Evolutionary conservation across 2,329 filamentous ascomycete genomes (phyloP), one percentile per base, ranked within the genome.

Genomic region (Pestalotiopsis sp.): DNA sequence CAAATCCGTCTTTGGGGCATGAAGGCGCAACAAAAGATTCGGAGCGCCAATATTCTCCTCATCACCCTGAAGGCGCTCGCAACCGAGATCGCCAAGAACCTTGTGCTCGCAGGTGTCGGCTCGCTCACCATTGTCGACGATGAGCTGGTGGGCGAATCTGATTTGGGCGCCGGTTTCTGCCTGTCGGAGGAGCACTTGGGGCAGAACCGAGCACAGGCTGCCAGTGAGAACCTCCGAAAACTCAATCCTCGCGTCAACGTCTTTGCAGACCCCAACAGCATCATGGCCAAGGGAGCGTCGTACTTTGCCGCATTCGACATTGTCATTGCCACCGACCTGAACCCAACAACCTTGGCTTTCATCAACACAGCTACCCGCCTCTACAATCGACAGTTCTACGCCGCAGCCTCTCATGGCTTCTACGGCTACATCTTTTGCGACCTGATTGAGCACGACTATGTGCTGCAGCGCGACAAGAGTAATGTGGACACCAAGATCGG

Each of bases 1-100:
- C 96, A 99, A 80, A 98, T 99, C 76, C 92, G 96, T 66, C 90
- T 99, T 38, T 99, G 96, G 96, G 96, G 96, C 58, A 93, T 98
- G 77, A 91, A 96, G 76, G 96, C 96, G 6, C 96, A 99, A 80
- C 92, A 97, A 79, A 94, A 92, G 78, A 94, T 99, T 68, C 93
- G 95, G 74, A 92, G 88, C 69, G 94, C 96, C 69, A 94, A 94
- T 76, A 92, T 99, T 74, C 90, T 98, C 60, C 89, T 99, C 71
- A 91, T 99, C 73, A 94, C 91, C 38, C 90, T 97, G 80, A 93
- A 92, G 77, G 94, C 93, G 0, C 88, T 99, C 17, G 94, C 93
- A 68, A 97, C 95, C 78, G 96, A 99, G 82, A 92, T 98, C 67
- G 95, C 96, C 71, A 99, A 99, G 85, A 99, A 98, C 78, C 90